These are phyloP conservation scores for Penicillium frequentans DNA, from an alignment of 2,329 filamentous ascomycete genomes.

Conservation along the genomic window DNA sequence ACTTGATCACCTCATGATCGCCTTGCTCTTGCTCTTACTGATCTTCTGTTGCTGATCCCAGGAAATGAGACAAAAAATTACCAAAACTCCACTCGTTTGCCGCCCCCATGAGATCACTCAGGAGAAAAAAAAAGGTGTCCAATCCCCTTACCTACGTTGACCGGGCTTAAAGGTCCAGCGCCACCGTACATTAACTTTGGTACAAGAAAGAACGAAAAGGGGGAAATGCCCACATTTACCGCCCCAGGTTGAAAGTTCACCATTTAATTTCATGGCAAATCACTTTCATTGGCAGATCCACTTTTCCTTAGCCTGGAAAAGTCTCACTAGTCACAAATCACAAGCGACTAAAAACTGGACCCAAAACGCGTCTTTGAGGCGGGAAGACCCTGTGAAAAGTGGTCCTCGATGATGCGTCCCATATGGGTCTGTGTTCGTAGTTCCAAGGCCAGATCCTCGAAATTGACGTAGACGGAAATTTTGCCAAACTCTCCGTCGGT, in stretches of 20 bases:
- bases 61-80: not conserved
- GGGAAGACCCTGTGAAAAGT: conserved; percentile 4
- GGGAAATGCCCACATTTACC: not conserved
- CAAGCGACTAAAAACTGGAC: conserved; percentile 3
- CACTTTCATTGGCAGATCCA: not conserved
- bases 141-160: too few species aligned
- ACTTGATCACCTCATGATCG: not conserved
- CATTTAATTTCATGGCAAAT: not conserved
- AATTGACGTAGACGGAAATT: not conserved
- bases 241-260: not conserved
- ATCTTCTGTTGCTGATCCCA: not conserved
- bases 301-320: too few species aligned
- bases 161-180: not conserved
- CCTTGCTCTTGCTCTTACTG: not conserved
- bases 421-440: not conserved
- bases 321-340: conserved; percentile 1
- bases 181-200: too few species aligned
- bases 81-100: not conserved
- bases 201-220: not conserved
- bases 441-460: not conserved
- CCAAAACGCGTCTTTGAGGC: not conserved
- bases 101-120: not conserved
- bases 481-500: not conserved
- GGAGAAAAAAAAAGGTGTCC: too few species aligned
- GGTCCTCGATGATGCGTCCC: conserved; percentile 6